Base-by-base conservation (phyloP, 2,329 filamentous ascomycete species). In the Scleromitrula shiraiana region DNA sequence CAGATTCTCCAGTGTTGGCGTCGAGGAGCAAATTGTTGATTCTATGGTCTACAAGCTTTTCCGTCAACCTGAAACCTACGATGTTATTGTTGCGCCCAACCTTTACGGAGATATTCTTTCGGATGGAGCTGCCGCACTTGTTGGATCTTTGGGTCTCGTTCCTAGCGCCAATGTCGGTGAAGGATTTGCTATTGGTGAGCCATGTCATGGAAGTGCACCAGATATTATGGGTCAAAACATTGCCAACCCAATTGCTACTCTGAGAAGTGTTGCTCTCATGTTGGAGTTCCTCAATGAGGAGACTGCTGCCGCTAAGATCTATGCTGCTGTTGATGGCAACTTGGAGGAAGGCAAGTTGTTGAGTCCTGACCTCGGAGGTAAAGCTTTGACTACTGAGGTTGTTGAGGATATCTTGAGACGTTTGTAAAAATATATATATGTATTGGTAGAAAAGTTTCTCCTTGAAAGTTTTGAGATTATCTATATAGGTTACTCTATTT, bases 21-120 rank as follows among this genome's bases (percentile, higher is more conserved):
- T 96, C 46, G 93, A 97, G 70, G 93, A 97, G 76, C 93, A 98
- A 73, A 98, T 98, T 59, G 91, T 98, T 54, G 93, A 98, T 71
- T 91, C 85, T 53, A 98, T 98, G 93, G 89, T 97, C 50, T 97
- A 97, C 80, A 97, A 97, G 76, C 85, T 98, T 49, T 97, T 97
- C 82, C 88, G 91, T 53, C 88, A 97, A 70, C 93, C 93, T 36
- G 78, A 84, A 63, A 85, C 84, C 64, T 98, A 97, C 80, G 93
- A 98, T 67, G 91, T 97, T 57, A 95, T 98, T 59, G 93, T 98
- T 39, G 93, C 91, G 7, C 93, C 91, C 44, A 97, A 97, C 72
- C 78, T 98, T 53, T 97, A 98, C 71, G 93, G 93, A 58, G 93
- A 98, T 68, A 93, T 98, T 58, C 76, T 98, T 32, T 95, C 89